phyloP scores from a whole-genome alignment of 1,284 basidiomycete species.

The Ganoderma sinense region DNA sequence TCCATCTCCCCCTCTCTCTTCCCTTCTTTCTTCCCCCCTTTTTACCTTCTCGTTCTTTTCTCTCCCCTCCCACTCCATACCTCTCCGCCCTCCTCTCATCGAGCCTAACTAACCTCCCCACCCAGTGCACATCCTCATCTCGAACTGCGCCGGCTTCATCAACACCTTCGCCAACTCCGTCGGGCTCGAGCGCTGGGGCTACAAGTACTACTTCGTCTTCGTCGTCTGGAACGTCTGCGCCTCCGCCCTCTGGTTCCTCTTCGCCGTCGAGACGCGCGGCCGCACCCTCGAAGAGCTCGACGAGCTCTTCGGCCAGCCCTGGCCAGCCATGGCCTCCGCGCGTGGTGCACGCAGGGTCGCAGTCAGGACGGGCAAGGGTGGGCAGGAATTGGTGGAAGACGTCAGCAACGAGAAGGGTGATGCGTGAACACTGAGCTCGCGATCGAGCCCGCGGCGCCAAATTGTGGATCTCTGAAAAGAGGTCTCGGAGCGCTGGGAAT shows the following conservation, averaged over 20 bases:
- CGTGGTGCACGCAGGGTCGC: constrained; percentile 3
- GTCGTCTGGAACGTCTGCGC: constrained; percentile 24
- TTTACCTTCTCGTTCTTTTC: no score
- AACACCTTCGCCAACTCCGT: constrained; percentile 27
- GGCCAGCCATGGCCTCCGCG: constrained; percentile 20
- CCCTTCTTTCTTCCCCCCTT: neutral
- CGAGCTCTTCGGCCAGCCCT: constrained; percentile 17
- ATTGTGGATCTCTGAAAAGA: neutral
- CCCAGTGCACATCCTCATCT: constrained; percentile 20
- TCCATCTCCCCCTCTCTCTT: neutral
- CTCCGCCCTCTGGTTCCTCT: constrained; percentile 19
- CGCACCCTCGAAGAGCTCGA: constrained; percentile 24
- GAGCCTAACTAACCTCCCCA: neutral
- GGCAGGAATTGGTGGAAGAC: constrained; percentile 9
- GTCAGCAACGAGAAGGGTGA: neutral
- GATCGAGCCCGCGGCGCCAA: no score
- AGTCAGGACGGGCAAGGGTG: constrained; percentile 1
- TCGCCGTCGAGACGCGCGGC: constrained; percentile 21
- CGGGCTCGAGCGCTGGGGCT: constrained; percentile 21
- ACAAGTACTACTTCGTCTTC: constrained; percentile 27
- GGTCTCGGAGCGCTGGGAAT: neutral
- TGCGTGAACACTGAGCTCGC: neutral
- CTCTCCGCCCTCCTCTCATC: neutral
- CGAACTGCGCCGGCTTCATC: constrained; percentile 21
- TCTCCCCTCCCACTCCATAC: neutral